A percentile compares a stretch with the other conserved stretches of the same genome.
Conservation (phyloP, 345 rosid species). For the Hypericum perforatum region DNA sequence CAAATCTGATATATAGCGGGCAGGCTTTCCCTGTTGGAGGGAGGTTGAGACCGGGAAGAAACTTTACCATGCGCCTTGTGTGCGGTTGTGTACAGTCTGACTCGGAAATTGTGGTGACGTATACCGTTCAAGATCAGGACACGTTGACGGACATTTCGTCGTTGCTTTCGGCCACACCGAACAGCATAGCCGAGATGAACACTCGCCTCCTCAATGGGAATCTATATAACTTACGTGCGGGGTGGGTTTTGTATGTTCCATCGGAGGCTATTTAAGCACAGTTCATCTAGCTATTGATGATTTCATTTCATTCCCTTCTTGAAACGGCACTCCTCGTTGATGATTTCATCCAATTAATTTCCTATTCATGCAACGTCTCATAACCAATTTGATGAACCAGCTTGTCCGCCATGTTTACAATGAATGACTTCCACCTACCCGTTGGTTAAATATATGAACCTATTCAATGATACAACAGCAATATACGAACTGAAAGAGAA, state of each 20-base stretch:
- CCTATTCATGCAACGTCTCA: no score
- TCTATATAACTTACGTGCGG: conserved; percentile 14
- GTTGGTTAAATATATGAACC: no score
- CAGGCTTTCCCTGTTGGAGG: conserved; percentile 33
- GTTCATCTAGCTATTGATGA: no score
- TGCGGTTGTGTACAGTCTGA: conserved; percentile 39
- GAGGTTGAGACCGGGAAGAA: conserved; percentile 1
- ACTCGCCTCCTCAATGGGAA: conserved; percentile 9
- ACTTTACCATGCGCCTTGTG: conserved; percentile 26
- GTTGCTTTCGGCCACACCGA: conserved; percentile 22
- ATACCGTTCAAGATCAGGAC: conserved; percentile 46
- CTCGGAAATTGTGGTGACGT: conserved; percentile 36
- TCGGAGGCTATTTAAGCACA: conserved; percentile 4
- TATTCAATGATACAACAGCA: no score
- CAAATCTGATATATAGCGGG: conserved; percentile 23
- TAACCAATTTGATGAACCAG: no score
- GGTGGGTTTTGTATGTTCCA: conserved; percentile 46
- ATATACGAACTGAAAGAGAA: no score
- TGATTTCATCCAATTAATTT: no score
- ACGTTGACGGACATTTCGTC: conserved; percentile 25
- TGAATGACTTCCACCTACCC: no score
- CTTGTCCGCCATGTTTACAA: no score
- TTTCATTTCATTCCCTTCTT: no score
- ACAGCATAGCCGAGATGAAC: conserved; percentile 30
- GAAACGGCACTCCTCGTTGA: no score